Conservation (phyloP, 1,284 basidiomycete species). For the Grifola frondosa region DNA sequence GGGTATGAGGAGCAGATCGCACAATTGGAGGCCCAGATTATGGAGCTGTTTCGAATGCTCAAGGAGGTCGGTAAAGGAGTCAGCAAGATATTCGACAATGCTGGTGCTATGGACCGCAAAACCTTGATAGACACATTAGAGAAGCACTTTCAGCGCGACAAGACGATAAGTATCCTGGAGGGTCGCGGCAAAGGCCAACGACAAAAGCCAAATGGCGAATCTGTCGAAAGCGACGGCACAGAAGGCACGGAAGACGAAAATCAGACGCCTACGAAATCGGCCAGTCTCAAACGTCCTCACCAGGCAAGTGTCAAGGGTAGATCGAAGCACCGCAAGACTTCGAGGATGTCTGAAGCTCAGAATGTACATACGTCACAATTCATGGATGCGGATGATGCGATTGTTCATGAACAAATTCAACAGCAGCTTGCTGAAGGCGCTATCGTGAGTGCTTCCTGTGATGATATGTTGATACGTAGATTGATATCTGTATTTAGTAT, state of each 20-base stretch:
- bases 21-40: slow-evolving; percentile 89
- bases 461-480: slow-evolving; percentile 17
- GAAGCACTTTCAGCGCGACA: slow-evolving; percentile 80
- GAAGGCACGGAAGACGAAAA: slow-evolving; percentile 36
- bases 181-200: slow-evolving; percentile 50
- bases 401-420: slow-evolving; percentile 82
- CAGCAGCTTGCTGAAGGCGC: slow-evolving; percentile 77
- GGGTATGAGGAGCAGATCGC: slow-evolving; percentile 87
- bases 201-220: slow-evolving; percentile 33
- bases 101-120: slow-evolving; percentile 73
- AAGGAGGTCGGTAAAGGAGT: slow-evolving; percentile 80
- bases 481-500: slow-evolving; percentile 38
- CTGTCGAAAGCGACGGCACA: slow-evolving; percentile 38
- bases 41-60: slow-evolving; percentile 92
- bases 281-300: slow-evolving; percentile 43
- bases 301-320: slow-evolving; percentile 32
- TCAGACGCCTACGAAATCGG: slow-evolving; percentile 51
- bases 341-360: slow-evolving; percentile 43
- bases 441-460: slow-evolving; percentile 45
- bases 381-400: slow-evolving; percentile 88
- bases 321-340: slow-evolving; percentile 35
- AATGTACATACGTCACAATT: slow-evolving; percentile 76
- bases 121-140: slow-evolving; percentile 80
- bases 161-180: slow-evolving; percentile 86
- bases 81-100: slow-evolving; percentile 67